These are phyloP conservation scores for Canavalia ensiformis DNA, from an alignment of 306 rosid species.

Conservation along the genomic window DNA sequence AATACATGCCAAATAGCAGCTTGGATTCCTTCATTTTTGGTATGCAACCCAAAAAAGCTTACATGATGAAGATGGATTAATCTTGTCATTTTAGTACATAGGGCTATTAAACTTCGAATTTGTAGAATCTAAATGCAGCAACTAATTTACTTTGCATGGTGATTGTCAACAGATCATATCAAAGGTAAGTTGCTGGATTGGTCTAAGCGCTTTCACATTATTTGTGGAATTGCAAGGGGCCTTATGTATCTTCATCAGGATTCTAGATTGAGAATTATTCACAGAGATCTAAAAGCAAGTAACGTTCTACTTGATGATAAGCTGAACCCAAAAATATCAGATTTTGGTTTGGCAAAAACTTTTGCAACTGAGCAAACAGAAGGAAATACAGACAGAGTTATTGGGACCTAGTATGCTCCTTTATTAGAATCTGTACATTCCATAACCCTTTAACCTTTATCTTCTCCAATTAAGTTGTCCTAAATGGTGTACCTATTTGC, in stretches of 20 bases:
- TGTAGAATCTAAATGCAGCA: too few relatives aligned
- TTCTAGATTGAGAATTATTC: too few relatives aligned
- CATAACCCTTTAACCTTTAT: too few relatives aligned
- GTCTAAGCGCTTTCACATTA: conserved; percentile 58
- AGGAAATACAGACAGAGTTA: conserved; percentile 67
- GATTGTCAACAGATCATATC: conserved; percentile 39
- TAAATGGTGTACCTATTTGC: background rate
- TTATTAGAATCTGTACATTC: too few relatives aligned
- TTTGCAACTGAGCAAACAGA: conserved; percentile 61
- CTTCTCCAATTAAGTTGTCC: too few relatives aligned
- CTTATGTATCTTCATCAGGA: conserved; percentile 66
- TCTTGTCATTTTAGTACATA: too few relatives aligned
- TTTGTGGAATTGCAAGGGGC: conserved; percentile 60
- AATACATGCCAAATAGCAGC: conserved; percentile 14
- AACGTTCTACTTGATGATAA: too few relatives aligned
- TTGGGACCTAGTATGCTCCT: conserved; percentile 53
- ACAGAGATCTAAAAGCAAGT: too few relatives aligned
- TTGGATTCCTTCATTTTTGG: conserved; percentile 53
- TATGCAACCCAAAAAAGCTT: background rate
- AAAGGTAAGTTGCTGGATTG: conserved; percentile 49
- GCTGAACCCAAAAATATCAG: conserved; percentile 68
- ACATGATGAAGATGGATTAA: too few relatives aligned
- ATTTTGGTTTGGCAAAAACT: conserved; percentile 68
- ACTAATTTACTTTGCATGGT: too few relatives aligned
- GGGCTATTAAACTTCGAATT: too few relatives aligned